A percentile compares a stretch with the other conserved stretches of the same genome.
These are phyloP conservation scores for Xylaria sp. DNA, from an alignment of 2,329 filamentous ascomycete genomes.

Conservation along the genomic window DNA sequence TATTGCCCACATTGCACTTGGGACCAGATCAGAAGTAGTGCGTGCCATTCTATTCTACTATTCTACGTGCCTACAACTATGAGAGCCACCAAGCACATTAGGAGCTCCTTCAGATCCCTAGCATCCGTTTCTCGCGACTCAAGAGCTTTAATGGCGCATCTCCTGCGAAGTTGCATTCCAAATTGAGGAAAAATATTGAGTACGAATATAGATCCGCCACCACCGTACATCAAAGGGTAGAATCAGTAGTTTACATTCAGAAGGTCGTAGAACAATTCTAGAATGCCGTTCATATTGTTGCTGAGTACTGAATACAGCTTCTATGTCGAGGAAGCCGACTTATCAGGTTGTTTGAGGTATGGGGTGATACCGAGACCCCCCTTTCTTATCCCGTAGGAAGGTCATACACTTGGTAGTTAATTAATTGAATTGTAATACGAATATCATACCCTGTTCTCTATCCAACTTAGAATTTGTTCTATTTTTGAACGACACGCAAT, in stretches of 20 bases:
- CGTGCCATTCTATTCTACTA: constrained; percentile 12
- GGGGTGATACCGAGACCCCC: background rate
- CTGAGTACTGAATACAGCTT: too few species aligned
- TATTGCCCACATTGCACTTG: constrained; percentile 6
- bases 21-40: constrained; percentile 6
- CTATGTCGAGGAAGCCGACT: too few species aligned
- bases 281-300: too few species aligned
- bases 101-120: constrained; percentile 8
- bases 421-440: background rate
- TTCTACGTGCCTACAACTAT: constrained; percentile 19
- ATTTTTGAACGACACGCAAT: background rate
- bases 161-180: too few species aligned
- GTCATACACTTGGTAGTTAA: background rate
- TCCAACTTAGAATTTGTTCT: background rate
- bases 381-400: background rate
- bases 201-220: too few species aligned
- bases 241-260: too few species aligned
- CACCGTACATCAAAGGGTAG: too few species aligned
- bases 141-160: background rate
- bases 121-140: background rate
- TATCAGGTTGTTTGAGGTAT: too few species aligned
- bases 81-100: constrained; percentile 10
- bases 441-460: too few species aligned
- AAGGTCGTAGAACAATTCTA: too few species aligned
- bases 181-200: too few species aligned